These are phyloP conservation scores for Trypanosoma avium DNA, from an alignment of 208 protist species.

Conservation along the genomic window DNA sequence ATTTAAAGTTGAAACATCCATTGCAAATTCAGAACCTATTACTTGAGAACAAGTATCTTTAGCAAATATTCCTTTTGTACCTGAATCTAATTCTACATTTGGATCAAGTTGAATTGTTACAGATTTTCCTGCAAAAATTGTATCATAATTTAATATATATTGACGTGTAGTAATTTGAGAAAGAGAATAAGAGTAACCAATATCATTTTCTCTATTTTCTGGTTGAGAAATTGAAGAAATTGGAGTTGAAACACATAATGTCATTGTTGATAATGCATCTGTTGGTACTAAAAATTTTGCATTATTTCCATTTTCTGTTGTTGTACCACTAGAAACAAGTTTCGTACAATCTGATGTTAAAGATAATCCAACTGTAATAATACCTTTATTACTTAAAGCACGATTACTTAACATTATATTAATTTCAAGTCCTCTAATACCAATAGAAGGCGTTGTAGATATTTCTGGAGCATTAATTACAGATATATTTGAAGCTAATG, in stretches of 20 bases:
- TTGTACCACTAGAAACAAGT: slow-evolving; percentile 33
- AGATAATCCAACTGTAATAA: slow-evolving; percentile 58
- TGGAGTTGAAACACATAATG: slow-evolving; percentile 58
- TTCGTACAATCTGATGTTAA: slow-evolving; percentile 25
- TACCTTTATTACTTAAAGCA: slow-evolving; percentile 16
- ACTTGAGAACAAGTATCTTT: not conserved
- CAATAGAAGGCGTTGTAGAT: slow-evolving; percentile 30
- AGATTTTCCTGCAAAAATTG: slow-evolving; percentile 34
- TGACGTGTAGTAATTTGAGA: slow-evolving; percentile 27
- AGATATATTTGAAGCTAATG: slow-evolving; percentile 38
- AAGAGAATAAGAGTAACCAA: slow-evolving; percentile 36
- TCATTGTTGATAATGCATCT: slow-evolving; percentile 27
- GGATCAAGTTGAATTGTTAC: slow-evolving; percentile 39
- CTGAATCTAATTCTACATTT: slow-evolving; percentile 32
- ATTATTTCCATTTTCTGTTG: slow-evolving; percentile 27
- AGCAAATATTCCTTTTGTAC: slow-evolving; percentile 18
- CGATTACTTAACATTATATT: slow-evolving; percentile 38
- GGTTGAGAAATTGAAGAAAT: not conserved
- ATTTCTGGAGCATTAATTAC: slow-evolving; percentile 39
- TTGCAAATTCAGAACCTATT: slow-evolving; percentile 14
- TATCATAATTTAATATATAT: slow-evolving; percentile 50
- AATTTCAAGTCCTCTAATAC: slow-evolving; percentile 45
- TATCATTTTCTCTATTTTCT: slow-evolving; percentile 17
- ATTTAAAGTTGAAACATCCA: slow-evolving; percentile 25
- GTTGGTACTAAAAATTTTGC: slow-evolving; percentile 46